Percentiles rank a stretch among this genome's conserved stretches.
phyloP scores from a whole-genome alignment of 2,329 filamentous ascomycete genomes.

The Claviceps sorghi region DNA sequence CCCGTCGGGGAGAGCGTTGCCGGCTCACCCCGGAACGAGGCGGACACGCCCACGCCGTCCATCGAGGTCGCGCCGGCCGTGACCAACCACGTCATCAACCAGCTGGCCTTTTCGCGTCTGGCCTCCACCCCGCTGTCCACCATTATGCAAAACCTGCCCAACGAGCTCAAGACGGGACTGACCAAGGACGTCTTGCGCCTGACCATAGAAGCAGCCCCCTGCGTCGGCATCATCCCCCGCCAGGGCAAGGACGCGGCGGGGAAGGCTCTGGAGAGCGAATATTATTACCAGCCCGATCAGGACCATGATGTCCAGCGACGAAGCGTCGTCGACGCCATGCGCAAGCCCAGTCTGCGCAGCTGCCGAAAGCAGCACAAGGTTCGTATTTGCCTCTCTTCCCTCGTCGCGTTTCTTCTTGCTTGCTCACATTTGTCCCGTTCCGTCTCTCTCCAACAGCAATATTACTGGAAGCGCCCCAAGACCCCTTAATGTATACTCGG shows the following conservation, averaged over 20 bases:
- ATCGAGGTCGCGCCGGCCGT: conserved; percentile 31
- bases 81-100: conserved; percentile 82
- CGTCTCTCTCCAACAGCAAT: conserved; percentile 42
- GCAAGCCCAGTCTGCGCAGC: conserved; percentile 75
- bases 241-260: conserved; percentile 94
- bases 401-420: neutral
- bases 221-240: conserved; percentile 75
- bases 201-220: conserved; percentile 59
- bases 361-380: conserved; percentile 98
- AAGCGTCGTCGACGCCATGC: conserved; percentile 70
- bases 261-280: conserved; percentile 86
- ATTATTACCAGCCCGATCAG: conserved; percentile 85
- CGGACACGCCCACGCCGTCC: conserved; percentile 9
- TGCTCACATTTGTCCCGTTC: neutral
- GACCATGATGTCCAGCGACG: conserved; percentile 68
- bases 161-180: conserved; percentile 43
- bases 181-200: conserved; percentile 49
- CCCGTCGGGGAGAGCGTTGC: conserved; percentile 10
- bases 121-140: conserved; percentile 83
- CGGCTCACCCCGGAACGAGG: conserved; percentile 7
- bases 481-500: conserved; percentile 30
- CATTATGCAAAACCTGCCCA: conserved; percentile 74
- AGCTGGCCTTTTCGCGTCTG: conserved; percentile 85
- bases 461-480: conserved; percentile 52
- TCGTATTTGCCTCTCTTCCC: conserved; percentile 7